Evolutionary conservation across 768 basidiomycete genomes (phyloP).

Genomic region (Phaeolepiota aurea): DNA sequence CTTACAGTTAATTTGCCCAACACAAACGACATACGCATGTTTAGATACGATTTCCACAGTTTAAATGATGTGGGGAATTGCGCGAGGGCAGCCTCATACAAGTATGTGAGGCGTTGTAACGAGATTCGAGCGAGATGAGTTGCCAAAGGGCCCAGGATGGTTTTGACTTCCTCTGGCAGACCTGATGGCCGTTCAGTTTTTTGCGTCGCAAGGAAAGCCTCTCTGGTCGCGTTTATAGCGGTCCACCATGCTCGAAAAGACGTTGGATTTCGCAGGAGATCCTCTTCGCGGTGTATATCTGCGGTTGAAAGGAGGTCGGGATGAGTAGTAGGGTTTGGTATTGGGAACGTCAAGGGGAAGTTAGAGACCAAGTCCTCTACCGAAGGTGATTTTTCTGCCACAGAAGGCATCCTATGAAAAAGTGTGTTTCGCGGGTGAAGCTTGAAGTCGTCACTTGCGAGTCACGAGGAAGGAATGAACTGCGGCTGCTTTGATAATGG

Average conservation of each 20-base stretch:
- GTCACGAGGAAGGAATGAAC: not conserved
- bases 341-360: conserved; percentile 82
- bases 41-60: conserved; percentile 90
- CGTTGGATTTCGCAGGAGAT: conserved; percentile 82
- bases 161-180: conserved; percentile 38
- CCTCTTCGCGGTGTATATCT: conserved; percentile 88
- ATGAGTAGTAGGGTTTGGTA: conserved; percentile 75
- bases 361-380: conserved; percentile 40
- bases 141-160: conserved; percentile 73
- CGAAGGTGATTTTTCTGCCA: conserved; percentile 36
- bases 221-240: conserved; percentile 70
- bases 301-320: conserved; percentile 63
- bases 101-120: conserved; percentile 77
- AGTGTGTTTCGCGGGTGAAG: not conserved
- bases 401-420: conserved; percentile 44
- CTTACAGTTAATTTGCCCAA: conserved; percentile 66
- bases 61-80: conserved; percentile 91
- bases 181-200: conserved; percentile 46
- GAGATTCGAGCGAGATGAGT: conserved; percentile 64
- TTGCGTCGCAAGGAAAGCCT: conserved; percentile 47
- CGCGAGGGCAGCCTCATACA: conserved; percentile 88
- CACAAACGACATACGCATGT: conserved; percentile 77
- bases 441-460: not conserved
- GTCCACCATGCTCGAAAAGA: conserved; percentile 94
- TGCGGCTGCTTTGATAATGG: too few species aligned